Percentiles rank a stretch among this genome's conserved stretches.
Conservation (phyloP, 352 stramenopile genomes). For the Globisporangium lucens region DNA sequence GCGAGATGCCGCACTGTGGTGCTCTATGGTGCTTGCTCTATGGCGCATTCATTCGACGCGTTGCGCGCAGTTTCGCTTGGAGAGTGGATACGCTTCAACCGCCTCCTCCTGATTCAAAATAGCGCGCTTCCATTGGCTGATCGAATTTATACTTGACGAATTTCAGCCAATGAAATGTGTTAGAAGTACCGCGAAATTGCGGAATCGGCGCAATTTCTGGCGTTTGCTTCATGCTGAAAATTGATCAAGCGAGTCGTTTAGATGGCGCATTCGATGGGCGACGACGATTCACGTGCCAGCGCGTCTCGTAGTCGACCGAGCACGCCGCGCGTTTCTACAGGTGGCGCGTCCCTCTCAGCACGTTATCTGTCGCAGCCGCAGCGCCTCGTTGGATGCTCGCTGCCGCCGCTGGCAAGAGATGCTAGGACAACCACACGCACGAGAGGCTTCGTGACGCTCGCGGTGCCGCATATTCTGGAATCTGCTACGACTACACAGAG, state of each 20-base stretch:
- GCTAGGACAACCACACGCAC: neutral
- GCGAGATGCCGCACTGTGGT: neutral
- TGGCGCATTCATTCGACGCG: neutral
- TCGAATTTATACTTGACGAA: neutral
- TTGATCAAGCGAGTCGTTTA: neutral
- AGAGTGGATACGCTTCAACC: slow-evolving; percentile 14
- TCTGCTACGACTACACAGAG: slow-evolving; percentile 12
- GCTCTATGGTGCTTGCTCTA: neutral
- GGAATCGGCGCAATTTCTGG: neutral
- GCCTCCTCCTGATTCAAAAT: slow-evolving; percentile 14
- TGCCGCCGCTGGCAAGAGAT: slow-evolving; percentile 2
- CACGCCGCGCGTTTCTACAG: neutral
- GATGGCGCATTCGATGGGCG: neutral
- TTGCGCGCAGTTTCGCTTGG: neutral
- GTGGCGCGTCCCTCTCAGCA: slow-evolving; percentile 8
- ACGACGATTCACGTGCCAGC: neutral
- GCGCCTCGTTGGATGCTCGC: slow-evolving; percentile 12
- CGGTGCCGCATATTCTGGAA: slow-evolving; percentile 17
- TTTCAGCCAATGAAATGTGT: slow-evolving; percentile 3
- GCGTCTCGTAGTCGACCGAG: neutral
- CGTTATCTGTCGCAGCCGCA: slow-evolving; percentile 13
- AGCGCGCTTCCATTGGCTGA: neutral
- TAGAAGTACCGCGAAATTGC: slow-evolving; percentile 4
- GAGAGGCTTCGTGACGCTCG: slow-evolving; percentile 13
- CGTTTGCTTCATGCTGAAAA: neutral